Base-by-base conservation (phyloP, 2,329 filamentous ascomycete genomes). In the Pestalotiopsis sp. region DNA sequence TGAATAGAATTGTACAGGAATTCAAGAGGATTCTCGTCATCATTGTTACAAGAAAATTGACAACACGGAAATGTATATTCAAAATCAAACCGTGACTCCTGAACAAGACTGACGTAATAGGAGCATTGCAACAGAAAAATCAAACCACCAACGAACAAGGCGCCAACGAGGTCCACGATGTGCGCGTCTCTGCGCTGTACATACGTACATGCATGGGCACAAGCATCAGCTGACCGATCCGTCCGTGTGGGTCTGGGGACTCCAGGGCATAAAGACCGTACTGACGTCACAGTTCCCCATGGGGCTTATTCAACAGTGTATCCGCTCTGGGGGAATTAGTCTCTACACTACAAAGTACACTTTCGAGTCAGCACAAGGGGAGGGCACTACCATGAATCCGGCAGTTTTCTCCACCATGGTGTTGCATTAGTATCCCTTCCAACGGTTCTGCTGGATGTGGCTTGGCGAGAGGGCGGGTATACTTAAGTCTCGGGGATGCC, bases 261-360 rank as follows among this genome's bases (percentile, higher is more conserved):
- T 23, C 23, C 27, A 12, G 11, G 23, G 23, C 11, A 11, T 3
- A n/a, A 27, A 0, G 7, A 9, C 2, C 31, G 31, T 36, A 2
- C 27, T 59, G 57, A 59, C 57, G 57, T 59, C 57, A 59, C 57
- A 36, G 6, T 52, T 36, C 57, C 57, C 57, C 57, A 59, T 59
- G 57, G 57, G 57, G 57, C 45, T 52, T 36, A 36, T 9, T 52
- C 45, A 52, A 20, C 9, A 23, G 17, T 9, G 45, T 52, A 52
- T 52, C 45, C 45, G 45, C 45, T 52, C 45, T 52, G 57, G 27
- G 20, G 57, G 57, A 59, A 59, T 27, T 59, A 59, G 45, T 17
- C 27, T 23, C 23, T 59, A 59, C 31, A 36, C 31, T 36, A 36
- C 12, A 27, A 59, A 59, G 23, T 59, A 36, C 25, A 13, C 23